These are phyloP conservation scores for Theileria annulata DNA, from an alignment of 169 alveolate genomes.

Conservation along the genomic window DNA sequence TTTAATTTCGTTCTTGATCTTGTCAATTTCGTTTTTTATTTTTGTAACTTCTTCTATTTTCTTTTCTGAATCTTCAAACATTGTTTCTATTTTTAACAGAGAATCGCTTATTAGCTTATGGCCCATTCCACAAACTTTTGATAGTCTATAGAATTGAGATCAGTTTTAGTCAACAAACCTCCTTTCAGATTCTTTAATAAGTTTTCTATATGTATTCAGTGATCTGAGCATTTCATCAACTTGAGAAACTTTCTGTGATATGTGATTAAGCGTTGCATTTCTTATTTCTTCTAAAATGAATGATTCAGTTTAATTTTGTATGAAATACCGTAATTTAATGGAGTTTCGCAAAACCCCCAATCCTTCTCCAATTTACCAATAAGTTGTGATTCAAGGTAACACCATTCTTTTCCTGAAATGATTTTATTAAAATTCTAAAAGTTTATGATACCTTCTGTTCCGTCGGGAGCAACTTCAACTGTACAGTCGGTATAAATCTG, in stretches of 20 bases:
- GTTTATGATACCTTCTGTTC: slow-evolving; percentile 74
- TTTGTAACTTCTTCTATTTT: slow-evolving; percentile 27
- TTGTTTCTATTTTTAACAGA: slow-evolving; percentile 25
- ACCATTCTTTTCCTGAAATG: slow-evolving; percentile 83
- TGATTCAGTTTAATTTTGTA: slow-evolving; percentile 49
- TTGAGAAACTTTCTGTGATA: slow-evolving; percentile 72
- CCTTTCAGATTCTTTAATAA: slow-evolving; percentile 36
- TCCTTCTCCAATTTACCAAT: slow-evolving; percentile 79
- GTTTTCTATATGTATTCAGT: slow-evolving; percentile 64
- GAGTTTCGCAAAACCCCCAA: slow-evolving; percentile 84
- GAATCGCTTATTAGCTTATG: slow-evolving; percentile 44
- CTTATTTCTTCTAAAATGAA: slow-evolving; percentile 64
- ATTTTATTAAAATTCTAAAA: background rate
- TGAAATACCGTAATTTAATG: slow-evolving; percentile 71
- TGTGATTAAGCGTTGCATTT: slow-evolving; percentile 28
- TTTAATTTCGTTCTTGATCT: slow-evolving; percentile 43
- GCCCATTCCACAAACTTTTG: slow-evolving; percentile 45
- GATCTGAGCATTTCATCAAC: slow-evolving; percentile 72
- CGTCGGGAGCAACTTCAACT: slow-evolving; percentile 86
- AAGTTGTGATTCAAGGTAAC: slow-evolving; percentile 88
- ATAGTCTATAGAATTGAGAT: background rate
- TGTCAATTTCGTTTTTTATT: slow-evolving; percentile 31
- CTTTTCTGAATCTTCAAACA: slow-evolving; percentile 41
- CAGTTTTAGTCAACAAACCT: slow-evolving; percentile 7
- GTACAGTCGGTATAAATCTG: slow-evolving; percentile 89